phyloP scores from a whole-genome alignment of 768 basidiomycete species.

The Tulasnella sp. region DNA sequence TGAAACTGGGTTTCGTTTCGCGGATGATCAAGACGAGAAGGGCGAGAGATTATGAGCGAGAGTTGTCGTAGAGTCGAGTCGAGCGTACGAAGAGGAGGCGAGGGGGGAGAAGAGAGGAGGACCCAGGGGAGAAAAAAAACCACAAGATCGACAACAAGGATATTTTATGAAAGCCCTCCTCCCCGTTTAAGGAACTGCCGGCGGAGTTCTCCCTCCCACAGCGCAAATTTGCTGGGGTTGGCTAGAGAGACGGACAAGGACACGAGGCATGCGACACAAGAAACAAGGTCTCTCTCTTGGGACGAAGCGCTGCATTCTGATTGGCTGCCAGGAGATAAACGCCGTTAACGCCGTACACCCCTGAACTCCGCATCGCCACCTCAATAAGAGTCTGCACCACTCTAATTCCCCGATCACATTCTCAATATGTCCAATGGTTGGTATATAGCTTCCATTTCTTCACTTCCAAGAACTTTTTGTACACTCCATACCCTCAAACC shows the following conservation, averaged over 20 bases:
- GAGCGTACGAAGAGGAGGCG: background rate
- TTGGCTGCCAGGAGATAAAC: slow-evolving; percentile 12
- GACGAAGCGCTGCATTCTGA: slow-evolving; percentile 6
- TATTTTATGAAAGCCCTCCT: background rate
- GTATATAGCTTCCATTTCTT: background rate
- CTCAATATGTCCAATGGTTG: background rate
- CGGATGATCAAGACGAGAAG: background rate
- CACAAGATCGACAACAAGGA: background rate
- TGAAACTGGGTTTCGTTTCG: background rate
- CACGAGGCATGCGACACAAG: background rate
- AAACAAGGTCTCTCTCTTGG: background rate
- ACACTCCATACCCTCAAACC: background rate
- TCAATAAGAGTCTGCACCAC: background rate
- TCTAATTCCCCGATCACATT: slow-evolving; percentile 17
- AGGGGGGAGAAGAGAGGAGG: background rate
- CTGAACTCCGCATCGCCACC: background rate
- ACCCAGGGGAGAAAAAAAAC: background rate
- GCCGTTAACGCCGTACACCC: slow-evolving; percentile 11
- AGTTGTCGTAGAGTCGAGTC: background rate
- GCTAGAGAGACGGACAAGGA: background rate
- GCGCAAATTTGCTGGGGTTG: background rate
- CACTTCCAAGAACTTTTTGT: background rate
- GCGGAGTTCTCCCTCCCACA: background rate
- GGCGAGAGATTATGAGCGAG: no score
- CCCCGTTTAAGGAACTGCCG: background rate